A percentile compares a stretch with the other conserved stretches of the same genome.
These are phyloP conservation scores for Pythium aristosporum DNA, from an alignment of 352 stramenopile genomes.

Conservation along the genomic window DNA sequence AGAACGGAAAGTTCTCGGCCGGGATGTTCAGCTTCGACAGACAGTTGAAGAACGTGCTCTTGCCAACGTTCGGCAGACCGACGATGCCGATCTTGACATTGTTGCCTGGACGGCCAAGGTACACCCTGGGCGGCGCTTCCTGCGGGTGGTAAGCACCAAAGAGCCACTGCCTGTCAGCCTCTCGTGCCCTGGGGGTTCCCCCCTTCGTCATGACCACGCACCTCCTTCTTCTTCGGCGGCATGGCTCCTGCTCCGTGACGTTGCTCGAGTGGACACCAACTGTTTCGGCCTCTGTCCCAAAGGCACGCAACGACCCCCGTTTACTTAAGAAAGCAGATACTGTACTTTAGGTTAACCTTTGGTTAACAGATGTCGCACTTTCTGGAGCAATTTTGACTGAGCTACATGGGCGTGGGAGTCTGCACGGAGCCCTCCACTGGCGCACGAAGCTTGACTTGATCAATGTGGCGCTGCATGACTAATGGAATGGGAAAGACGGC, in stretches of 20 bases:
- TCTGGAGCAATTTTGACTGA: not conserved
- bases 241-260: slow-evolving; percentile 28
- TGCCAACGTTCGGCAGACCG: slow-evolving; percentile 99
- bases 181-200: not conserved
- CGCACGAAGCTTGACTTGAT: slow-evolving; percentile 52
- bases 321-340: slow-evolving; percentile 15
- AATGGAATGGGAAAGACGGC: not conserved
- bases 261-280: not conserved
- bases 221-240: slow-evolving; percentile 89
- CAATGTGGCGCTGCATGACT: slow-evolving; percentile 68
- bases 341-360: slow-evolving; percentile 12
- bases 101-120: slow-evolving; percentile 83
- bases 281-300: slow-evolving; percentile 10
- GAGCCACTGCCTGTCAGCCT: not conserved
- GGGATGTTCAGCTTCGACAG: slow-evolving; percentile 93
- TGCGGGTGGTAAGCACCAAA: not conserved
- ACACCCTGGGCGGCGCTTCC: slow-evolving; percentile 49
- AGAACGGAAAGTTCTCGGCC: slow-evolving; percentile 95
- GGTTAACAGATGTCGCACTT: slow-evolving; percentile 2
- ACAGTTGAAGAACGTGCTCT: slow-evolving; percentile 99
- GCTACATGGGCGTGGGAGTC: slow-evolving; percentile 30
- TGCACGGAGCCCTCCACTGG: slow-evolving; percentile 39
- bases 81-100: slow-evolving; percentile 99
- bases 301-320: slow-evolving; percentile 12
- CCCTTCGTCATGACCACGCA: slow-evolving; percentile 20